Evolutionary conservation across 2,329 filamentous ascomycete species (phyloP), one percentile per base, ranked within the genome.

Genomic region (Cadophora gregata): DNA sequence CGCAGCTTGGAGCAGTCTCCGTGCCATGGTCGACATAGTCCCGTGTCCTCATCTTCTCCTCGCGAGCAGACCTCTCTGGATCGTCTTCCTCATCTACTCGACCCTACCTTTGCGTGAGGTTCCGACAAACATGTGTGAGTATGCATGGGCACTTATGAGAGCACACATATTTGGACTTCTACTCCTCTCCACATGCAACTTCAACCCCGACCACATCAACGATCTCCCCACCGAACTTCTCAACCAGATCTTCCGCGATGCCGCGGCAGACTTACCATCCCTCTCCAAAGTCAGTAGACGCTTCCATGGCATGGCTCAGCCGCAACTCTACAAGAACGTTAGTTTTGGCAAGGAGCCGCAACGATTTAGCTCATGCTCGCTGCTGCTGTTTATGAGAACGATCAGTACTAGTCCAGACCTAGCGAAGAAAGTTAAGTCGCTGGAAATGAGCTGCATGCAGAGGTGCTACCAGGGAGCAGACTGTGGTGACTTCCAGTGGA

Each of bases 351-450:
- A 48, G 42, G 38, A 60, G 25, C 42, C 42, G 9, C 38, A 25
- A n/a, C 19, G 7, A 7, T n/a, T 10, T 12, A 14, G 48, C 14
- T 31, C 25, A 21, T 36, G 47, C 29, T 24, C 36, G 24, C 24
- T 60, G 9, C 16, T 60, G 38, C 58, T 60, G 9, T 31, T 60
- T 25, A 60, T 60, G 27, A 29, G 58, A 16, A 48, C 38, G 8
- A n/a, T 60, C 4, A 5, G 9, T 1, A 25, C 10, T 1, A 42
- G 38, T 25, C 14, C 21, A 10, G 42, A 48, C 21, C 5, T 50
- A 7, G n/a, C 42, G 16, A 6, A 7, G 2, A 4, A n/a, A 4
- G 25, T 60, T 29, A 29, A 3, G 25, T 21, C 24, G 12, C 24
- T 60, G 12, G 16, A 48, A 12, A 12, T 48, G 3, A 29, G n/a